These are phyloP conservation scores for Rhodotorula kratochvilovae DNA, from an alignment of 768 basidiomycete species.

Conservation along the genomic window DNA sequence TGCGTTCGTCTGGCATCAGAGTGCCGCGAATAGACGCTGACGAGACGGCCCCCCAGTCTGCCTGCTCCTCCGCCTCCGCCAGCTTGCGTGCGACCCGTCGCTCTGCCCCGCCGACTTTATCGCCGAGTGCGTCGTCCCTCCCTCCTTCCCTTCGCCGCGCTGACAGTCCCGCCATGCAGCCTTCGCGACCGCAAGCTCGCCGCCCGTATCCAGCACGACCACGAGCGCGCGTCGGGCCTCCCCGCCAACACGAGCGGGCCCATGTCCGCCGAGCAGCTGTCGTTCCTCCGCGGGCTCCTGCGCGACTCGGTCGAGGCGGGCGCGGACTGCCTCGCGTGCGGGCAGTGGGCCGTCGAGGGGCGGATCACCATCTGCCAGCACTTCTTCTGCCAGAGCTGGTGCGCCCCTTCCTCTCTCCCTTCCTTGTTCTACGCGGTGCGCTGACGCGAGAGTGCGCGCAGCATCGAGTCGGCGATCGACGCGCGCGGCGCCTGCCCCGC, in stretches of 20 bases:
- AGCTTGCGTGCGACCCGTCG: slow-evolving; percentile 72
- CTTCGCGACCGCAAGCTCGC: slow-evolving; percentile 23
- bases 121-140: slow-evolving; percentile 46
- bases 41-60: slow-evolving; percentile 55
- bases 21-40: slow-evolving; percentile 31
- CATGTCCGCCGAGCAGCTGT: slow-evolving; percentile 13
- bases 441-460: background rate
- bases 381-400: slow-evolving; percentile 38
- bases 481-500: slow-evolving; percentile 12
- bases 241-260: background rate
- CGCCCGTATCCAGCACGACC: slow-evolving; percentile 10
- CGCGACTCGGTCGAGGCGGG: slow-evolving; percentile 8
- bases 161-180: background rate
- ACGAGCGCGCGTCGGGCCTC: background rate
- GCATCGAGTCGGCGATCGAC: slow-evolving; percentile 39
- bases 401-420: background rate
- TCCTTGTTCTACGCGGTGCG: too few species aligned
- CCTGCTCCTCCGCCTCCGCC: slow-evolving; percentile 78
- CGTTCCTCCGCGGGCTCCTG: slow-evolving; percentile 7
- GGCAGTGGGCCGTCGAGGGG: slow-evolving; percentile 27
- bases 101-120: slow-evolving; percentile 68
- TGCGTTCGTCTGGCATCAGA: background rate
- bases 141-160: background rate
- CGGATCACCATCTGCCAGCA: slow-evolving; percentile 41
- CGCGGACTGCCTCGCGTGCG: slow-evolving; percentile 36